phyloP scores from a whole-genome alignment of 2,329 filamentous ascomycete genomes.

The Raffaelea arxii region DNA sequence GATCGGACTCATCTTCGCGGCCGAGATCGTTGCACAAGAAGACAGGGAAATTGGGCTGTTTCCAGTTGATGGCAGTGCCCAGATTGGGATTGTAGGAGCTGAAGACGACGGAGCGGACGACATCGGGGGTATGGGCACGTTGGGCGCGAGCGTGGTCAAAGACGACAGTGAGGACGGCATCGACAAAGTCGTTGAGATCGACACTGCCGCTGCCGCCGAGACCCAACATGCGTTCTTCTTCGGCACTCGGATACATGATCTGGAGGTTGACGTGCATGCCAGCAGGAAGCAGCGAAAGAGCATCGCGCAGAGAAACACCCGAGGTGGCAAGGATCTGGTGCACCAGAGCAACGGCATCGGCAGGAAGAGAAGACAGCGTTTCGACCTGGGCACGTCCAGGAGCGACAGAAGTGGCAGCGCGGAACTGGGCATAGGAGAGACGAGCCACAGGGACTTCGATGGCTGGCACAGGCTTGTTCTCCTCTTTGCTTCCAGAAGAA shows the following conservation, averaged over 20 bases:
- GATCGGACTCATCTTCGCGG: slow-evolving; percentile 42
- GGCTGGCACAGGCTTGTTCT: background rate
- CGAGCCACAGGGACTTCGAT: slow-evolving; percentile 76
- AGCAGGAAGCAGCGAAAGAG: slow-evolving; percentile 63
- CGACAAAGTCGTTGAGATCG: slow-evolving; percentile 80
- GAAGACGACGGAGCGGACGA: slow-evolving; percentile 82
- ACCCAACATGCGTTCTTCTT: slow-evolving; percentile 60
- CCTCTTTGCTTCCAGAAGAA: too few species aligned
- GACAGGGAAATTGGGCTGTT: slow-evolving; percentile 96
- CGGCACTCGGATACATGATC: slow-evolving; percentile 69
- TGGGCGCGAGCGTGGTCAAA: slow-evolving; percentile 79
- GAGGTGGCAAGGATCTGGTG: slow-evolving; percentile 65
- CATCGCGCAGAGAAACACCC: slow-evolving; percentile 71
- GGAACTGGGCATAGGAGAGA: slow-evolving; percentile 65
- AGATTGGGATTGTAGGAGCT: slow-evolving; percentile 85
- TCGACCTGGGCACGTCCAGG: slow-evolving; percentile 33
- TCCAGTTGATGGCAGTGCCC: slow-evolving; percentile 96
- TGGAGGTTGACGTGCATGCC: slow-evolving; percentile 88
- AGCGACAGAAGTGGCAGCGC: slow-evolving; percentile 36
- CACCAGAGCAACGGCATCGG: slow-evolving; percentile 50
- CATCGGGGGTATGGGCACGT: slow-evolving; percentile 55
- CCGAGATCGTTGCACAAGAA: slow-evolving; percentile 92
- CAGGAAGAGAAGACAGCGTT: slow-evolving; percentile 33
- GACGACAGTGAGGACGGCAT: slow-evolving; percentile 72
- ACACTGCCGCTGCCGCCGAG: slow-evolving; percentile 54